Evolutionary conservation across 257 asterid species (phyloP).

Genomic region (Thymus quinquecostatus): DNA sequence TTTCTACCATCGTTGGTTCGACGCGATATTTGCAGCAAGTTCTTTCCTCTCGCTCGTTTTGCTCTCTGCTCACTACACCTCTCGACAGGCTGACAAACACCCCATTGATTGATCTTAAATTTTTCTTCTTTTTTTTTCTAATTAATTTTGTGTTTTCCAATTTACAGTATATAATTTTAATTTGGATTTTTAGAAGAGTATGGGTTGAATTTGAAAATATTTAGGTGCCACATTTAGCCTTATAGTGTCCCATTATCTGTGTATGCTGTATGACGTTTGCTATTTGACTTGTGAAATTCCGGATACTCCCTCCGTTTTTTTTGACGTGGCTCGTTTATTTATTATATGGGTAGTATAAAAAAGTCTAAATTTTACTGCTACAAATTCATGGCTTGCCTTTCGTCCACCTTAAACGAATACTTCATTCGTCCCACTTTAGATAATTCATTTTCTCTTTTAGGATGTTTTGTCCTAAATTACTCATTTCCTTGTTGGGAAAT

Average conservation of each 20-base stretch:
- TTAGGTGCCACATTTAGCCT: not conserved
- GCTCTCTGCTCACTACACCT: slow-evolving; percentile 92
- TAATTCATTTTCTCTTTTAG: no score
- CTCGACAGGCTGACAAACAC: slow-evolving; percentile 93
- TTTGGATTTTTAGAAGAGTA: not conserved
- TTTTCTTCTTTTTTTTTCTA: not conserved
- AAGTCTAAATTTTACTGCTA: no score
- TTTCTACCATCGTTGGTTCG: slow-evolving; percentile 97
- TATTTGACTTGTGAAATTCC: not conserved
- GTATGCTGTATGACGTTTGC: not conserved
- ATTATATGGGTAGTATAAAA: no score
- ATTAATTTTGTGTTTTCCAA: not conserved
- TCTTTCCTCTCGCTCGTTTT: slow-evolving; percentile 90
- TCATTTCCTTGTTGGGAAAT: no score
- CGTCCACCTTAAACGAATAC: no score
- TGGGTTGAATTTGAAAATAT: slow-evolving; percentile 15
- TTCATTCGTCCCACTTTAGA: no score
- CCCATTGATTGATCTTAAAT: slow-evolving; percentile 66
- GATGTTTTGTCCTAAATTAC: no score
- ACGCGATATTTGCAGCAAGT: slow-evolving; percentile 93
- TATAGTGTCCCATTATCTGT: not conserved
- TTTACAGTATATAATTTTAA: no score
- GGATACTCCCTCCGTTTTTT: no score
- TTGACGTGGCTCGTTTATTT: no score
- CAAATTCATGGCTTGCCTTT: no score